A percentile compares a stretch with the other conserved stretches of the same genome.
phyloP scores from a whole-genome alignment of 768 basidiomycete genomes.

The Mrakia gelida region DNA sequence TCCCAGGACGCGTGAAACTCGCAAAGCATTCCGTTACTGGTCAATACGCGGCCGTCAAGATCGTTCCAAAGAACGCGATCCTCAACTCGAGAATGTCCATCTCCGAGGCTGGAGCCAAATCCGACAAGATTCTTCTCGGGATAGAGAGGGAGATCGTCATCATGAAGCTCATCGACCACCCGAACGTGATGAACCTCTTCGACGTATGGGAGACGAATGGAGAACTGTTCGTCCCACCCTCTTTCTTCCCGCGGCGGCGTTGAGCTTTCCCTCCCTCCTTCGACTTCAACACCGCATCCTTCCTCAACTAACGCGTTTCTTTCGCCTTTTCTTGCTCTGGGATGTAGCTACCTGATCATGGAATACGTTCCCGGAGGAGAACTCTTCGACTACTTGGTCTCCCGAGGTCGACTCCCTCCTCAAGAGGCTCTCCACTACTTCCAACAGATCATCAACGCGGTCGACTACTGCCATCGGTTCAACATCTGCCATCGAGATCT shows the following conservation, averaged over 20 bases:
- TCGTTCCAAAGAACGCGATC: slow-evolving; percentile 70
- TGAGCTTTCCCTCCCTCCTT: background rate
- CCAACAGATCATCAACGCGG: slow-evolving; percentile 85
- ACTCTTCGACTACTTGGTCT: slow-evolving; percentile 86
- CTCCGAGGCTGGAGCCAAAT: slow-evolving; percentile 63
- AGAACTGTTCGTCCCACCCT: slow-evolving; percentile 58
- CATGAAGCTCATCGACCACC: slow-evolving; percentile 95
- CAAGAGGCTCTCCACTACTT: slow-evolving; percentile 79
- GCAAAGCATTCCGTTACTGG: slow-evolving; percentile 83
- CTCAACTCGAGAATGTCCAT: slow-evolving; percentile 65
- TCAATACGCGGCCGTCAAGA: slow-evolving; percentile 89
- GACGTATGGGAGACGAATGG: slow-evolving; percentile 94
- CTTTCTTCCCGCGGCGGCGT: background rate
- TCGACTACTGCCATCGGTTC: slow-evolving; percentile 90
- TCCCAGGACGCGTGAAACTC: slow-evolving; percentile 77
- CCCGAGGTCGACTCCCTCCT: slow-evolving; percentile 63
- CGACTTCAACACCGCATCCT: background rate
- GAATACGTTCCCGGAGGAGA: slow-evolving; percentile 95
- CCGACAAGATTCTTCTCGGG: slow-evolving; percentile 70
- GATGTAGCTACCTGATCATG: slow-evolving; percentile 68
- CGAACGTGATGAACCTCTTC: slow-evolving; percentile 87
- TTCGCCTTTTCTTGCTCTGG: background rate
- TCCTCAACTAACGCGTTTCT: background rate
- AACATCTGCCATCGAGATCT: slow-evolving; percentile 91
- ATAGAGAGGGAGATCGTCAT: slow-evolving; percentile 93